Evolutionary conservation across 140 eudicot species (phyloP), one percentile per base, ranked within the genome.

Genomic region (Senecio squalidus): DNA sequence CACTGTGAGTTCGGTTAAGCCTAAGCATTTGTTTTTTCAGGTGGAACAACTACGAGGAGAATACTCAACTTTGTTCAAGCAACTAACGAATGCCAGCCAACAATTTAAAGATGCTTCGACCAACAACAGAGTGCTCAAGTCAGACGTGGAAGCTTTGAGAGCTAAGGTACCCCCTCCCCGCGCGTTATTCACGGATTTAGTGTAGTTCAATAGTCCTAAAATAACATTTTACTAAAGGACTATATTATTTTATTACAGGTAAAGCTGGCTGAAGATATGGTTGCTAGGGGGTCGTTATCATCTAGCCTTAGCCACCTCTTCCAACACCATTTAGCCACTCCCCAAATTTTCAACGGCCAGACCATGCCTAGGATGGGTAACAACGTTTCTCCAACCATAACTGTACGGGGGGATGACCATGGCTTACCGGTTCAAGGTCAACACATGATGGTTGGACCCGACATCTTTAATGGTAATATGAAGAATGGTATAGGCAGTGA

Each of bases 71-170:
- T 70, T 87, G 82, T 92, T 71, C 73, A 84, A 92, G 80, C 88
- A 82, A 51, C 87, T 87, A 27, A 76, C 84, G 0, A 85, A 75
- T 59, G 96, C 95, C 21, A 73, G 83, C 30, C 96, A 88, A 52
- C 92, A 84, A 38, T 83, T 76, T 31, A 92, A 78, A 76, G 99
- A 87, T 60, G 78, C 96, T 30, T 69, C 78, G 18, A 88, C 86
- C 8, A 83, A 92, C 55, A 88, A 92, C 60, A 64, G 95, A 38
- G 99, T 92, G 62, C 99, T 92, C 20, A 87, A 85, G 67, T 77
- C 99, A 2, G 87, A 92, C 18, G 99, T 88, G 30, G 96, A 84
- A 82, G 96, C 96, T 30, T 70, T 92, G 75, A 77, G 99, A 84
- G 99, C 99, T 41, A 92, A 92, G 95, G 98, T 91, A 80, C n/a